Conservation (phyloP, 2,329 filamentous ascomycete species). For the Apiospora koreana region DNA sequence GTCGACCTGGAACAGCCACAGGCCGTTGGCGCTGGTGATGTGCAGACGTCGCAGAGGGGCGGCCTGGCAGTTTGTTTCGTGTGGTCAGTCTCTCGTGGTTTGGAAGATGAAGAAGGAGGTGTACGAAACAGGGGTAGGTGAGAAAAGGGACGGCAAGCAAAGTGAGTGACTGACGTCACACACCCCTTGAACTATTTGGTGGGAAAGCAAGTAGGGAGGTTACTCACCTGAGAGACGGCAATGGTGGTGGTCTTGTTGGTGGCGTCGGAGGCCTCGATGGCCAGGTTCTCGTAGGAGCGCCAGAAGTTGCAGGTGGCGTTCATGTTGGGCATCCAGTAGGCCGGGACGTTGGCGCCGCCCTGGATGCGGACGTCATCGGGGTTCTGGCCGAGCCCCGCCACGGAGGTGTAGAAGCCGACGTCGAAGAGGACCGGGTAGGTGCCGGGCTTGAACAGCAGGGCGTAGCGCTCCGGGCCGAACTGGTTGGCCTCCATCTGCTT, state of each 20-base stretch:
- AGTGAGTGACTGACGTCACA: background rate
- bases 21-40: conserved; percentile 30
- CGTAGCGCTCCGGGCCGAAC: conserved; percentile 32
- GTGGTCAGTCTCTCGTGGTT: background rate
- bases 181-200: no score
- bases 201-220: background rate
- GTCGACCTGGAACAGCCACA: conserved; percentile 37
- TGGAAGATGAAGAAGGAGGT: background rate
- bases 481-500: conserved; percentile 36
- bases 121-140: no score
- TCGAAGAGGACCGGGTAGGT: conserved; percentile 34
- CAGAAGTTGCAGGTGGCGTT: conserved; percentile 38
- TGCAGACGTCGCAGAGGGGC: conserved; percentile 34
- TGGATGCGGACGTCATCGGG: conserved; percentile 34
- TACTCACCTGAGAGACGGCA: conserved; percentile 30
- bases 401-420: conserved; percentile 35
- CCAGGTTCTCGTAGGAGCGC: conserved; percentile 34
- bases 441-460: conserved; percentile 34
- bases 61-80: conserved; percentile 20
- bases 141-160: background rate
- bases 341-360: conserved; percentile 35
- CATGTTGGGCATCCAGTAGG: conserved; percentile 36
- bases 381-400: conserved; percentile 30
- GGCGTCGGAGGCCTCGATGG: conserved; percentile 31
- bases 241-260: conserved; percentile 35